Evolutionary conservation across 1,139 yeast genomes (phyloP).

Genomic region (Protomyces inundatus): DNA sequence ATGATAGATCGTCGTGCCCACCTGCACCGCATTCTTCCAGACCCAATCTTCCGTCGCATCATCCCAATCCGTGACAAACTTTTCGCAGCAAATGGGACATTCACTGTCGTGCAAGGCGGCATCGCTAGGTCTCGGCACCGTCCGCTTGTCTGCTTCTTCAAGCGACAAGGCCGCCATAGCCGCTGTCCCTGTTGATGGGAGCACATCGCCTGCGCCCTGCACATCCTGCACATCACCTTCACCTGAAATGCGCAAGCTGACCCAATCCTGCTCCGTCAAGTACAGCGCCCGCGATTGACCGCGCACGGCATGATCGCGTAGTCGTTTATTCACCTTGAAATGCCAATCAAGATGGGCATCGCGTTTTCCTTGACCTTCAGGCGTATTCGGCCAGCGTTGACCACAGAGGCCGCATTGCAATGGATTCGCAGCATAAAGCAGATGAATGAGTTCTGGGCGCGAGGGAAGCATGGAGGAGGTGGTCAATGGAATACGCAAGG

Average conservation of each 20-base stretch:
- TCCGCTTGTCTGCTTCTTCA: constrained; percentile 31
- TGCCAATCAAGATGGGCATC: constrained; percentile 89
- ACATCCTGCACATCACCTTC: constrained; percentile 32
- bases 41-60: constrained; percentile 95
- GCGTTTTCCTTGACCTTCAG: constrained; percentile 52
- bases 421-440: constrained; percentile 57
- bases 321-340: constrained; percentile 78
- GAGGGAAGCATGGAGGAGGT: constrained; percentile 32
- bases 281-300: constrained; percentile 79
- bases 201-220: background rate
- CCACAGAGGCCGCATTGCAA: constrained; percentile 89
- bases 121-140: constrained; percentile 58
- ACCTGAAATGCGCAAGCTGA: constrained; percentile 32
- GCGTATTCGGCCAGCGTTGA: constrained; percentile 65
- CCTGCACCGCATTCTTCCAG: constrained; percentile 74
- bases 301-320: constrained; percentile 48
- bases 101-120: constrained; percentile 61
- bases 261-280: constrained; percentile 49
- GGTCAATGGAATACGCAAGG: constrained; percentile 16
- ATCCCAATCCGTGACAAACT: constrained; percentile 70
- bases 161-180: constrained; percentile 16
- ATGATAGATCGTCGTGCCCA: constrained; percentile 72
- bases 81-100: constrained; percentile 86
- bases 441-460: constrained; percentile 37
- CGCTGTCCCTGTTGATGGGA: background rate